Evolutionary conservation across 106 monocot genomes (phyloP), one percentile per base, ranked within the genome.

Genomic region (Amphibolis antarctica): DNA sequence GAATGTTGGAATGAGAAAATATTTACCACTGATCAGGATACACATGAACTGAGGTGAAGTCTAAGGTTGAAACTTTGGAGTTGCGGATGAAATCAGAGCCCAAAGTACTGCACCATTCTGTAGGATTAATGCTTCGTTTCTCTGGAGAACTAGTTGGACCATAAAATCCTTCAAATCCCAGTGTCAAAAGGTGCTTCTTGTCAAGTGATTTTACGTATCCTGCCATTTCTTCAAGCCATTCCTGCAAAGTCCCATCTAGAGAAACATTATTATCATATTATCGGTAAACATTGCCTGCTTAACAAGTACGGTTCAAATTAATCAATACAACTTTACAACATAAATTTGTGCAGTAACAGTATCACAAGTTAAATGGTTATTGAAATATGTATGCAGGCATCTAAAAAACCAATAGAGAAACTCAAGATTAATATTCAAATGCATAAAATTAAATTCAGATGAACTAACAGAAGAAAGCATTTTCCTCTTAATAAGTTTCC

Each of bases 1-100:
- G n/a, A n/a, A n/a, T n/a, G n/a, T n/a, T n/a, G n/a, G n/a, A n/a
- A n/a, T n/a, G n/a, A n/a, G n/a, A n/a, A n/a, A n/a, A n/a, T n/a
- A n/a, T n/a, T n/a, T 82, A 89, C 94, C 94, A 94, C 49, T 75
- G 73, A 67, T 94, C 94, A 25, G 94, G 78, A 48, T 94, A 86
- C 12, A 86, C 47, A 51, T 94, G 94, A 9, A 78, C 81, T 27
- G 94, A 86, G 45, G 86, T 71, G 29, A 94, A 94, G 58, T 93
- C 92, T 24, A 93, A 71, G 10, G 42, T 17, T 12, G 74, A n/a
- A 13, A 80, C 71, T 43, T 82, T 82, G 0, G 79, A 84, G 69
- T 96, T 96, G 44, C 82, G 96, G 61, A 89, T 86, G 74, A 96
- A 96, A 66, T 96, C 94, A n/a, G 75, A 42, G 29, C 94, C 94